Conservation (phyloP, 257 asterid genomes). For the Solanum paucissectum region DNA sequence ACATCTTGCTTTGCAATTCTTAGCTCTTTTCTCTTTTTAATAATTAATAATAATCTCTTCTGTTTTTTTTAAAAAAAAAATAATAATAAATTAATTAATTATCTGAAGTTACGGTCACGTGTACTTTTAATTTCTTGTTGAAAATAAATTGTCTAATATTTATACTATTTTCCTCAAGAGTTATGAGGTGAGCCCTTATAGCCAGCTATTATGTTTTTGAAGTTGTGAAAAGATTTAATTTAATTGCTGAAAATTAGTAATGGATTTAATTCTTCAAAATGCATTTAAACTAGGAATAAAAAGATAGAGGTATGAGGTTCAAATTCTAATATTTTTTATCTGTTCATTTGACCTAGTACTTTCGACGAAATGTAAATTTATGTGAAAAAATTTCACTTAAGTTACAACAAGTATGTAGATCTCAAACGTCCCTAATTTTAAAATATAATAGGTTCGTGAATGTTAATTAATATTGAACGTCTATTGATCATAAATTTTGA, state of each 20-base stretch:
- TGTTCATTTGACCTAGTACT: no score
- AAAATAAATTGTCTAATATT: background rate
- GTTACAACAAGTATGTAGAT: background rate
- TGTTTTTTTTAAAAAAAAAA: background rate
- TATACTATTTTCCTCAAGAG: background rate
- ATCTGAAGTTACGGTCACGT: background rate
- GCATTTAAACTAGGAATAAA: background rate
- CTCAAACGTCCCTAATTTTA: no score
- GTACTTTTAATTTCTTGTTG: background rate
- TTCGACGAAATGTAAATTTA: background rate
- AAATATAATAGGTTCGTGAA: background rate
- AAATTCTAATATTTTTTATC: background rate
- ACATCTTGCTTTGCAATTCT: background rate
- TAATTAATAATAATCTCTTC: background rate
- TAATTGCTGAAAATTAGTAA: background rate
- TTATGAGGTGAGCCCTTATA: background rate
- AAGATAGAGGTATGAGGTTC: background rate
- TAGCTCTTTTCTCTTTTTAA: background rate
- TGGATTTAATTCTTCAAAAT: background rate
- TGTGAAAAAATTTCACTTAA: no score
- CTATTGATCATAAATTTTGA: background rate
- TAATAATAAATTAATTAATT: background rate
- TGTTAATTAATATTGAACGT: background rate
- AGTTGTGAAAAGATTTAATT: background rate
- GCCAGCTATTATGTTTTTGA: background rate